Base-by-base conservation (phyloP, 148 eudicot genomes). In the Rheum nobile region DNA sequence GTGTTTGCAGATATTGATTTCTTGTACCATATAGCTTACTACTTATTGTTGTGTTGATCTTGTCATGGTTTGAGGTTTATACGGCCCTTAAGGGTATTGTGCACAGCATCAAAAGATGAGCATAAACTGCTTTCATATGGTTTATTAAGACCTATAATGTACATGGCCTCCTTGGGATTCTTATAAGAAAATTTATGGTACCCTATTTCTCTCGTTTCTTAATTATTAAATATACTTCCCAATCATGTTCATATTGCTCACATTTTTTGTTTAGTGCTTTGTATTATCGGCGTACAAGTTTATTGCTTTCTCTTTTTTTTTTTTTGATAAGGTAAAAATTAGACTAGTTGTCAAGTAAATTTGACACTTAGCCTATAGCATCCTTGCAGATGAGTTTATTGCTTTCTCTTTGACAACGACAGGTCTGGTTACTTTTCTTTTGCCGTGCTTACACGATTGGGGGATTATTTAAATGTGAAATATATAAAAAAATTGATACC, bases 1-100 rank as follows among this genome's bases (percentile, higher is more conserved):
- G 73, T 71, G 73, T 71, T 22, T 71, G 48, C 34, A n/a, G 22
- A 41, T 71, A 41, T 69, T 4, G 46, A 22, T 69, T 69, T 37
- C 46, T 6, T 69, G 29, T 69, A 37, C 22, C 71, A 38, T 35
- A 37, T 24, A 14, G 22, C 5, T 68, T 21, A 17, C 11, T 3
- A 6, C 22, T 35, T 38, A 34, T 21, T 68, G 9, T 24, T 39
- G 12, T 69, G 43, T 37, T 69, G 46, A 69, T 69, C 28, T 37
- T 69, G 72, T 69, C 43, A n/a, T 22, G 26, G 26, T 38, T 24
- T 67, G 39, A 37, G 71, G 42, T 67, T 67, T 29, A 67, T 9
- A 63, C 9, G 31, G 37, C 69, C 69, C 32, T 63, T 29, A 4
- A 63, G 69, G 35, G 69, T 63, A 17, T 63, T 24, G 17, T 63